Conservation (phyloP, 2,329 filamentous ascomycete genomes). For the Fusarium chlamydosporum region DNA sequence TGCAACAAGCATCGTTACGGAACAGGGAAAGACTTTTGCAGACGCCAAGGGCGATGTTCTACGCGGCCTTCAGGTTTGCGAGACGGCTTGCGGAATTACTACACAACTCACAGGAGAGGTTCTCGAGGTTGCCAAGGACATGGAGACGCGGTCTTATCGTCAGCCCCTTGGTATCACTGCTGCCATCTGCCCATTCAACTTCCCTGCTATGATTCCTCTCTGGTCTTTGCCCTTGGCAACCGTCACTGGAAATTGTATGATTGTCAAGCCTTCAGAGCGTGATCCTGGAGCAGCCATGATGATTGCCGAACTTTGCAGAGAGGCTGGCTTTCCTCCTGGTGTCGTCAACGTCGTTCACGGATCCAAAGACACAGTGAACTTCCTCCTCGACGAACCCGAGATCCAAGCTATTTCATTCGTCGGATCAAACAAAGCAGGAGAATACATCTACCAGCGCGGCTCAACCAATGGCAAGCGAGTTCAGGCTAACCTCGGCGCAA, state of each 20-base stretch:
- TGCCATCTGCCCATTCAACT: slow-evolving; percentile 86
- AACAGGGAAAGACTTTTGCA: slow-evolving; percentile 84
- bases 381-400: slow-evolving; percentile 81
- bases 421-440: slow-evolving; percentile 83
- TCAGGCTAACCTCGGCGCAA: slow-evolving; percentile 84
- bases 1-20: slow-evolving; percentile 81
- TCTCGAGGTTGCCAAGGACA: slow-evolving; percentile 84
- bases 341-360: slow-evolving; percentile 84
- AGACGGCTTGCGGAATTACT: slow-evolving; percentile 80
- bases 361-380: slow-evolving; percentile 80
- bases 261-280: slow-evolving; percentile 84
- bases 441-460: slow-evolving; percentile 81
- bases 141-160: slow-evolving; percentile 83
- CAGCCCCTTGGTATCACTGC: slow-evolving; percentile 83
- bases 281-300: slow-evolving; percentile 86
- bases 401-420: slow-evolving; percentile 88
- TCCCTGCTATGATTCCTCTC: slow-evolving; percentile 87
- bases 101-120: slow-evolving; percentile 81
- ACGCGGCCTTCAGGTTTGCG: slow-evolving; percentile 80
- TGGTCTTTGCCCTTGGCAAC: slow-evolving; percentile 86
- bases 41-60: slow-evolving; percentile 82
- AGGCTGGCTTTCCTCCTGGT: slow-evolving; percentile 81
- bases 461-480: slow-evolving; percentile 85
- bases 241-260: slow-evolving; percentile 81
- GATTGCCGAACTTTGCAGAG: slow-evolving; percentile 78